Evolutionary conservation across 768 basidiomycete species (phyloP).

Genomic region (Daedalea quercina): DNA sequence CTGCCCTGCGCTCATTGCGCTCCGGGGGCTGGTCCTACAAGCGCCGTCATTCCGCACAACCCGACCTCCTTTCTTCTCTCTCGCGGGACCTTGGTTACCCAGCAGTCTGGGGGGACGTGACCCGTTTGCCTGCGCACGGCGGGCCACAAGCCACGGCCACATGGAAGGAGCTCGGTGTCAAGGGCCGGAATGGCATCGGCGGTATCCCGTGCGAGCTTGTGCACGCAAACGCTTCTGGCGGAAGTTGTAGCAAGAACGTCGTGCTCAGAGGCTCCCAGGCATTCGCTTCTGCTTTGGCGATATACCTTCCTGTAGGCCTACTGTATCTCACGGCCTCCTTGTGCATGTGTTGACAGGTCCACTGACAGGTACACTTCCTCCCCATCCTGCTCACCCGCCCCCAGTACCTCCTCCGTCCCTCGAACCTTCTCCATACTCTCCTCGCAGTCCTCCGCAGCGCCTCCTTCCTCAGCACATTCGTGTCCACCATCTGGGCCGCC

Average conservation of each 20-base stretch:
- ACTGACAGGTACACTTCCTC: constrained; percentile 56
- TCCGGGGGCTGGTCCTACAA: constrained; percentile 55
- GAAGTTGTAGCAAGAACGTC: constrained; percentile 57
- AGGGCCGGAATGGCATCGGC: constrained; percentile 46
- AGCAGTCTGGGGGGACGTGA: constrained; percentile 56
- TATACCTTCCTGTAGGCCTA: constrained; percentile 63
- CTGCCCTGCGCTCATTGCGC: constrained; percentile 46
- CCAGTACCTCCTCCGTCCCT: constrained; percentile 38
- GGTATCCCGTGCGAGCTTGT: constrained; percentile 75
- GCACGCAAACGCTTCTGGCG: constrained; percentile 49
- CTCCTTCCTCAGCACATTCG: constrained; percentile 64
- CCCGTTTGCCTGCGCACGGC: constrained; percentile 54
- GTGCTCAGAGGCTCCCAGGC: constrained; percentile 45
- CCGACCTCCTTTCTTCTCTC: constrained; percentile 36
- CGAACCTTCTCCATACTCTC: constrained; percentile 33
- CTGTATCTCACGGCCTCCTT: neutral
- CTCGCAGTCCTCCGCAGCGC: constrained; percentile 57
- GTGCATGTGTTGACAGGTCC: neutral
- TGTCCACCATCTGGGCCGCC: constrained; percentile 62
- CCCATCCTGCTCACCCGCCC: constrained; percentile 60
- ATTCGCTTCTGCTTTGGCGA: constrained; percentile 54
- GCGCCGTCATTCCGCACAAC: constrained; percentile 31
- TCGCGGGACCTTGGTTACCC: constrained; percentile 54
- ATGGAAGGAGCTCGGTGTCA: constrained; percentile 55
- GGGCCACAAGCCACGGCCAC: constrained; percentile 40